Percentiles rank a stretch among this genome's conserved stretches.
Evolutionary conservation across 345 rosid genomes (phyloP).

Genomic region (Rhodomyrtus tomentosa): DNA sequence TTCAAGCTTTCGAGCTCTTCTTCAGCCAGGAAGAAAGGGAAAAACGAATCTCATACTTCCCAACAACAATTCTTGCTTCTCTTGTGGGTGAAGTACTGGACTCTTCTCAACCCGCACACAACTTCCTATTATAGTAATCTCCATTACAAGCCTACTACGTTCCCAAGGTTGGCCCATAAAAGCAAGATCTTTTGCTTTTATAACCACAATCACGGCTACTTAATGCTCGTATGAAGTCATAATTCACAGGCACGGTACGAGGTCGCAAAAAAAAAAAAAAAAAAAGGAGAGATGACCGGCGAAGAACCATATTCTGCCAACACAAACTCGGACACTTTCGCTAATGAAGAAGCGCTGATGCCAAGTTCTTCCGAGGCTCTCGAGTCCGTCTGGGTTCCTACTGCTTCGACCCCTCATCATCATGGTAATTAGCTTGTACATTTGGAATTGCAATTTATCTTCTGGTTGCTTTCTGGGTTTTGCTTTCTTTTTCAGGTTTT

Average conservation of each 20-base stretch:
- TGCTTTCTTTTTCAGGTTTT: not conserved
- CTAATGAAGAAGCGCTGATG: constrained; percentile 10
- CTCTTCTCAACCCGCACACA: not conserved
- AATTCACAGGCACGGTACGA: not conserved
- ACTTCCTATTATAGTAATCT: not conserved
- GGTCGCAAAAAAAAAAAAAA: not conserved
- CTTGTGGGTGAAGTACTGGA: not conserved
- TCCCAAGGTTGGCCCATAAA: not conserved
- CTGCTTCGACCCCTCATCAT: constrained; percentile 12
- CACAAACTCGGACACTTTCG: constrained; percentile 11
- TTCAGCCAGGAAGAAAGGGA: not conserved
- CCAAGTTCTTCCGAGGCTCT: constrained; percentile 16
- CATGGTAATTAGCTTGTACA: constrained; percentile 14
- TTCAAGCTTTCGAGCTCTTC: not conserved
- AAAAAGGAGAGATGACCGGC: constrained; percentile 11
- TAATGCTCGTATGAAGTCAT: not conserved
- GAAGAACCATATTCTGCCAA: constrained; percentile 3
- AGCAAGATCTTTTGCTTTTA: not conserved
- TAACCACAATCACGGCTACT: not conserved
- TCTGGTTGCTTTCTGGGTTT: not conserved
- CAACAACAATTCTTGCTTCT: not conserved
- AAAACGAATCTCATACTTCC: not conserved
- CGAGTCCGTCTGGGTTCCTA: constrained; percentile 29
- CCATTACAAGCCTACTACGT: not conserved
- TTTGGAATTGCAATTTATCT: not conserved